Percentiles rank a stretch among this genome's conserved stretches.
phyloP scores from a whole-genome alignment of 2,329 filamentous ascomycete species.

The Dryadomyces quercus-mongolicae region DNA sequence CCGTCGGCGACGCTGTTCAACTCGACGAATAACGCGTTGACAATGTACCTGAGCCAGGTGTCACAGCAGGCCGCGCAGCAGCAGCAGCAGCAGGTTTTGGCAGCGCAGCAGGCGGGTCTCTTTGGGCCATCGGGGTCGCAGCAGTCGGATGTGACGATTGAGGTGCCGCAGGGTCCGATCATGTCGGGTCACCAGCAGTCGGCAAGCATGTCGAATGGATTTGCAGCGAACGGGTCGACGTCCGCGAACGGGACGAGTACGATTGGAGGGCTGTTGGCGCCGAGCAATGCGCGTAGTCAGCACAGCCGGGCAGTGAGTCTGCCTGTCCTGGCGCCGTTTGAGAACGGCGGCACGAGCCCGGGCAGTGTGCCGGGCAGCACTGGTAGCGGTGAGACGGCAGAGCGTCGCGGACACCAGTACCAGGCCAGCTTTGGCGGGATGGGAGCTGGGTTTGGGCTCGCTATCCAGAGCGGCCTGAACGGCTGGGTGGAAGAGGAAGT shows the following conservation, averaged over 20 bases:
- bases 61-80: conserved; percentile 61
- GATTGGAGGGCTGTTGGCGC: conserved; percentile 66
- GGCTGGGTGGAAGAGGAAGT: conserved; percentile 59
- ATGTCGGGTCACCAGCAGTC: conserved; percentile 53
- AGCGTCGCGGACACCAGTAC: conserved; percentile 54
- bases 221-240: conserved; percentile 31
- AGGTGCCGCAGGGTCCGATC: conserved; percentile 45
- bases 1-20: conserved; percentile 64
- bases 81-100: conserved; percentile 59
- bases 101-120: conserved; percentile 66
- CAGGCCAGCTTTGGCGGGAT: conserved; percentile 51
- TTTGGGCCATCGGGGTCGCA: conserved; percentile 61
- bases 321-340: conserved; percentile 56
- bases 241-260: conserved; percentile 49
- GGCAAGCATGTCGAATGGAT: conserved; percentile 54
- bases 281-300: conserved; percentile 47
- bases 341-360: conserved; percentile 44
- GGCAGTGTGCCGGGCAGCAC: conserved; percentile 33
- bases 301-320: conserved; percentile 81
- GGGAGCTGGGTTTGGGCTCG: conserved; percentile 44
- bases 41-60: conserved; percentile 83
- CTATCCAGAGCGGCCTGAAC: conserved; percentile 51
- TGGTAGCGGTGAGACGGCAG: conserved; percentile 29
- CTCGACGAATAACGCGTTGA: conserved; percentile 75
- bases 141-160: conserved; percentile 42